phyloP scores from a whole-genome alignment of 1,284 basidiomycete genomes.

The Vanrija humicola region DNA sequence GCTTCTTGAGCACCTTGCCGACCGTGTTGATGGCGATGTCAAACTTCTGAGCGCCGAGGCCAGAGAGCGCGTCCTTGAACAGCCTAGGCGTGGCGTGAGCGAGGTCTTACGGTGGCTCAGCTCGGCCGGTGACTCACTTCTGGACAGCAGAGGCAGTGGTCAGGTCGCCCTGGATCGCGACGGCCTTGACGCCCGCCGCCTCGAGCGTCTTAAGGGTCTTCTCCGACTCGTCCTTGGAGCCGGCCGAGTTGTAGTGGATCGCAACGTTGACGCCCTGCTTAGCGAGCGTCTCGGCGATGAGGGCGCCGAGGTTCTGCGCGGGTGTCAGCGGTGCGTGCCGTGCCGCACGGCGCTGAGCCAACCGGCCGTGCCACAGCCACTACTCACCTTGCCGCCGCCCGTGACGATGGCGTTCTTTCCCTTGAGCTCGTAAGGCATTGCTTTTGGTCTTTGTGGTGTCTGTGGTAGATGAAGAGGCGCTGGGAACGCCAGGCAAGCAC shows the following conservation, averaged over 20 bases:
- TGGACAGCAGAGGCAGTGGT: not conserved
- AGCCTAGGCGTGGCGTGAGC: conserved; percentile 4
- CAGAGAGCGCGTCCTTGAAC: conserved; percentile 12
- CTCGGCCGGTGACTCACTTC: conserved; percentile 3
- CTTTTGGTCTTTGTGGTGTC: no score
- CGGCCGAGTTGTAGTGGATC: conserved; percentile 21
- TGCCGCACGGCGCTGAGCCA: not conserved
- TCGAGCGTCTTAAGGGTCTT: conserved; percentile 13
- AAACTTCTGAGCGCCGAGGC: conserved; percentile 12
- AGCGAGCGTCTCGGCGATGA: conserved; percentile 19
- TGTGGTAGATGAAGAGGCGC: no score
- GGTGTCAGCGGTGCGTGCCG: not conserved
- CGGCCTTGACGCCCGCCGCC: conserved; percentile 13
- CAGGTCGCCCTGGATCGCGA: conserved; percentile 14
- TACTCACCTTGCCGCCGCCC: conserved; percentile 18
- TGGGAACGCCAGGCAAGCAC: no score
- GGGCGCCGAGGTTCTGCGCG: conserved; percentile 19
- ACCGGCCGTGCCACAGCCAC: no score
- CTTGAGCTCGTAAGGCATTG: conserved; percentile 9
- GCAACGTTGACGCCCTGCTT: conserved; percentile 19
- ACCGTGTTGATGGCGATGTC: conserved; percentile 29
- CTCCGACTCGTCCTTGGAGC: conserved; percentile 16
- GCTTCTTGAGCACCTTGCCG: conserved; percentile 31
- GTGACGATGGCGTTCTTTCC: conserved; percentile 21
- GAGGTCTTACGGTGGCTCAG: no score